Evolutionary conservation across 2,329 filamentous ascomycete species (phyloP).

Genomic region (Cephalotrichum gorgonifer): DNA sequence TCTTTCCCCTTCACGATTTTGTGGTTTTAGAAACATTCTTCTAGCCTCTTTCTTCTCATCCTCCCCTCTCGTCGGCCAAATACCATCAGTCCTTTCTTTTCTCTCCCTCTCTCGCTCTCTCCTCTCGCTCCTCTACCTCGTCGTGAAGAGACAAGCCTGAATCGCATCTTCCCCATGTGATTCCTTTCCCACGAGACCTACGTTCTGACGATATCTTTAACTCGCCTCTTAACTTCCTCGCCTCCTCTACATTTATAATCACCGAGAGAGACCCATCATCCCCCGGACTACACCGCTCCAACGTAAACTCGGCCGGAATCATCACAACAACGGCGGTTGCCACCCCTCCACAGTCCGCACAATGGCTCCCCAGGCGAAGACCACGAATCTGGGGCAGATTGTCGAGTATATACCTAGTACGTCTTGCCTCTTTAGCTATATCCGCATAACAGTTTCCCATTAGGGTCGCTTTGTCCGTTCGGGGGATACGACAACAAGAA

Average conservation of each 20-base stretch:
- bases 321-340: too few relatives aligned
- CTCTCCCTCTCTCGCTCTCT: neutral
- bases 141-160: neutral
- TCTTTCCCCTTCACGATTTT: neutral
- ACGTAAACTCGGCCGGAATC: too few relatives aligned
- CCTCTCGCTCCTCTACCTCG: neutral
- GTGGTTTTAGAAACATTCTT: too few relatives aligned
- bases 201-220: neutral
- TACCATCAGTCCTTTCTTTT: neutral
- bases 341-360: neutral
- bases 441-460: neutral
- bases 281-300: too few relatives aligned
- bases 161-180: neutral
- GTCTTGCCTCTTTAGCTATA: conserved; percentile 16
- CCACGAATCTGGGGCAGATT: conserved; percentile 66
- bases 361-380: conserved; percentile 15
- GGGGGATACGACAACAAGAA: too few relatives aligned
- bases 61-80: neutral
- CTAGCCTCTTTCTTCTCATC: too few relatives aligned
- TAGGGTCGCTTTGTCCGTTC: too few relatives aligned
- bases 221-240: neutral
- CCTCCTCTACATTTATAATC: neutral
- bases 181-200: neutral
- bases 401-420: conserved; percentile 94
- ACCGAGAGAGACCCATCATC: too few relatives aligned